Percentiles rank a stretch among this genome's conserved stretches.
phyloP scores from a whole-genome alignment of 202 grass and related monocot species.

The Brachypodium distachyon region DNA sequence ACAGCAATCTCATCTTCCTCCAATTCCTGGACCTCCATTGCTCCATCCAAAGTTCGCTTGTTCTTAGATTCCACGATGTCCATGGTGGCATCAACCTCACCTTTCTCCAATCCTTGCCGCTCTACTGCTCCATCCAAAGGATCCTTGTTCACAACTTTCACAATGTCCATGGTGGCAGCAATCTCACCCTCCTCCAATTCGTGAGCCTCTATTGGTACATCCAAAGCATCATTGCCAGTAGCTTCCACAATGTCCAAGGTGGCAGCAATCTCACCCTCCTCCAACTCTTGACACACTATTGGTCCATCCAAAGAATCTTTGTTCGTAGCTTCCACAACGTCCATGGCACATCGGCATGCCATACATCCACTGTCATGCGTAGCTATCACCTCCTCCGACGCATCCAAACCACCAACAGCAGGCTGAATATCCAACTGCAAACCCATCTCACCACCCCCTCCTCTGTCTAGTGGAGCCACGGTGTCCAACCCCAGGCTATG shows the following conservation, averaged over 20 bases:
- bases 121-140: background rate
- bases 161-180: background rate
- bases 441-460: background rate
- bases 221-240: background rate
- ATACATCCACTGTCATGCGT: background rate
- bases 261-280: background rate
- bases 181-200: slow-evolving; percentile 14
- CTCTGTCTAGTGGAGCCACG: background rate
- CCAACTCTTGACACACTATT: background rate
- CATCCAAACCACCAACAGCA: background rate
- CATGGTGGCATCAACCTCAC: background rate
- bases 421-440: background rate
- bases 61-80: background rate
- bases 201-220: background rate
- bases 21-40: background rate
- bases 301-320: background rate
- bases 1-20: background rate
- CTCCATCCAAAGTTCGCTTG: background rate
- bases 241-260: background rate
- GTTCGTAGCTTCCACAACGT: background rate
- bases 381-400: background rate
- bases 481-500: slow-evolving; percentile 4
- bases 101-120: slow-evolving; percentile 1
- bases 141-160: background rate
- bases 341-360: background rate